Evolutionary conservation across 371 early-diverging fungal species (phyloP), one percentile per base, ranked within the genome.

Genomic region (Fennellomyces sp.): DNA sequence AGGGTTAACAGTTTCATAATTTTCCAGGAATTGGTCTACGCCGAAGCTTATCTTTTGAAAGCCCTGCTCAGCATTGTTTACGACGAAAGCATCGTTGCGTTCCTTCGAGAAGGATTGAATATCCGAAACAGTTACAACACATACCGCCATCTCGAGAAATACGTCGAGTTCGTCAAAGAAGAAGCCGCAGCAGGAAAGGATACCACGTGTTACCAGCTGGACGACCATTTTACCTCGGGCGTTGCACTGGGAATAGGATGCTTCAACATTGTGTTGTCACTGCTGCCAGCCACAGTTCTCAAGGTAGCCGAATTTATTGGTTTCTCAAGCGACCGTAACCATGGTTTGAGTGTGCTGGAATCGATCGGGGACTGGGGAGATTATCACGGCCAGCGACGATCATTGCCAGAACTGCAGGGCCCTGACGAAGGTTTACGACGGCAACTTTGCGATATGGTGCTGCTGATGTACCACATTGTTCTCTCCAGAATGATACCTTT

Each of bases 171-270:
- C 60, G 72, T 78, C 7, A 55, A 70, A 53, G 71, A 70, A 17
- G 70, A 78, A 23, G 69, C 70, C 4, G 63, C 66, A n/a, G 60
- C 60, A 5, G 67, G 66, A 10, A 63, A 67, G n/a, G 65, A 67
- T 29, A 54, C 61, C 26, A 28, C 76, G 42, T 50, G 52, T 5
- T 68, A 82, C 51, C 65, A 60, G 29, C 35, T 89, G 31, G 93
- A 93, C 57, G 82, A 74, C 30, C 84, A 91, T 62, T 90, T 90
- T 70, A 81, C 88, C 35, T 85, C 87, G 15, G 93, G 91, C 33
- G 86, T 93, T 3, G 75, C 80, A 4, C 72, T 88, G 12, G 91
- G 89, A 25, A 75, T 90, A 26, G 93, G 92, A 13, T 74, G 69
- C 52, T 82, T 81, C 56, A 72, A 66, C 52, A 72, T 78, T 17